phyloP scores from a whole-genome alignment of 2,329 filamentous ascomycete species.

The Penicillium hordei region DNA sequence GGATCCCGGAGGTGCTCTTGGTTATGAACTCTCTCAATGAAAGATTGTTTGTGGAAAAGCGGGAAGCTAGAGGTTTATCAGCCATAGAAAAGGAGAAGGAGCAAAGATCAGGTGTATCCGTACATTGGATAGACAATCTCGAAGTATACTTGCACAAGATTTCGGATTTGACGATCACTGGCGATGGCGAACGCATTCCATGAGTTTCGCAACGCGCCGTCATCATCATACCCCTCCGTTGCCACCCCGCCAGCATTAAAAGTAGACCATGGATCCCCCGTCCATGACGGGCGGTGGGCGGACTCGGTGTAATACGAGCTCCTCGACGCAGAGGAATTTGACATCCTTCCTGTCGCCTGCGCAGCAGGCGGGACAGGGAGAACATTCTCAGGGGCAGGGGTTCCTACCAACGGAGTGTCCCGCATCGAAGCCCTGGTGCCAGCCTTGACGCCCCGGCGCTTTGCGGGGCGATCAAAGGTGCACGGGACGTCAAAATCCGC shows the following conservation, averaged over 20 bases:
- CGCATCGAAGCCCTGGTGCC: slow-evolving; percentile 13
- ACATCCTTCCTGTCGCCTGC: slow-evolving; percentile 11
- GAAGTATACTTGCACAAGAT: slow-evolving; percentile 53
- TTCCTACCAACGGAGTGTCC: slow-evolving; percentile 10
- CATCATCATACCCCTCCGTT: slow-evolving; percentile 22
- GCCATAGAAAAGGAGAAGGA: background rate
- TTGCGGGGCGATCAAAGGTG: slow-evolving; percentile 49
- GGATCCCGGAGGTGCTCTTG: slow-evolving; percentile 47
- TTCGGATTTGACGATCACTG: slow-evolving; percentile 41
- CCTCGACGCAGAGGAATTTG: slow-evolving; percentile 19
- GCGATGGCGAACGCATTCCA: slow-evolving; percentile 46
- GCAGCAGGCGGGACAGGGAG: background rate
- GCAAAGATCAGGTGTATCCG: background rate
- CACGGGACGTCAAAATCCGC: slow-evolving; percentile 52
- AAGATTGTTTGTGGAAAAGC: slow-evolving; percentile 51
- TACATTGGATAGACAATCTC: slow-evolving; percentile 56
- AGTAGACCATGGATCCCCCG: slow-evolving; percentile 22
- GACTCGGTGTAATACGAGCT: slow-evolving; percentile 19
- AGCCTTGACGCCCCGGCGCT: slow-evolving; percentile 38
- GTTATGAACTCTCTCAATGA: slow-evolving; percentile 42
- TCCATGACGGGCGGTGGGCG: slow-evolving; percentile 12
- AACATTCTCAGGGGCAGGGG: slow-evolving; percentile 2
- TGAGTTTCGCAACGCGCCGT: slow-evolving; percentile 30
- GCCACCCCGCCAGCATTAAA: slow-evolving; percentile 20
- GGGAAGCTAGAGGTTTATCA: slow-evolving; percentile 41